Percentiles rank a stretch among this genome's conserved stretches.
Conservation (phyloP, 2,329 filamentous ascomycete species). For the Cryphonectria naterciae region DNA sequence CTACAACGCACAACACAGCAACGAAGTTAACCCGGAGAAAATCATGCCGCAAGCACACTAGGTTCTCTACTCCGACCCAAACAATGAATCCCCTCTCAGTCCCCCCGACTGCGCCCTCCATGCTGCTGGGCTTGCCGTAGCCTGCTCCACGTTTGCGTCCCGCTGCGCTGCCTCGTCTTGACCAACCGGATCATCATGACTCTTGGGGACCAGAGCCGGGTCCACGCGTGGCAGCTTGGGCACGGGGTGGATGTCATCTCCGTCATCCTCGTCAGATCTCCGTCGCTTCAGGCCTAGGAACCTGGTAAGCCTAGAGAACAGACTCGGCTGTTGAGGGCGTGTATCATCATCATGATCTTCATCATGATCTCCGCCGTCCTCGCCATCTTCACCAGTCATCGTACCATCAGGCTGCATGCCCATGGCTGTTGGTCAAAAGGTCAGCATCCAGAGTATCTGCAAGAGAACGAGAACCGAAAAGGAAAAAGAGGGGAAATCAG, state of each 20-base stretch:
- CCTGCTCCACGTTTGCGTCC: neutral
- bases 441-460: slow-evolving; percentile 3
- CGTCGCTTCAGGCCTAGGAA: slow-evolving; percentile 11
- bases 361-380: neutral
- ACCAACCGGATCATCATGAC: slow-evolving; percentile 6
- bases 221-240: slow-evolving; percentile 25
- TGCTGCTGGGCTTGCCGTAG: too few relatives aligned
- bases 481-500: too few relatives aligned
- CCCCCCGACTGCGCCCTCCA: too few relatives aligned
- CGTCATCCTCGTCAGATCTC: neutral
- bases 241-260: neutral
- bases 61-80: neutral
- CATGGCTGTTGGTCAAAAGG: slow-evolving; percentile 17
- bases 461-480: too few relatives aligned
- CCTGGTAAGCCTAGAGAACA: neutral
- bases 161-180: neutral
- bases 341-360: neutral
- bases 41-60: neutral
- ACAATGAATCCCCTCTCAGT: too few relatives aligned
- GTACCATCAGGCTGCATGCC: slow-evolving; percentile 7
- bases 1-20: neutral
- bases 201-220: slow-evolving; percentile 7
- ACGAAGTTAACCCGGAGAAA: neutral
- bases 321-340: neutral
- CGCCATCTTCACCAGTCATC: neutral